phyloP scores from a whole-genome alignment of 768 basidiomycete genomes.

The Kwoniella botswanensis region DNA sequence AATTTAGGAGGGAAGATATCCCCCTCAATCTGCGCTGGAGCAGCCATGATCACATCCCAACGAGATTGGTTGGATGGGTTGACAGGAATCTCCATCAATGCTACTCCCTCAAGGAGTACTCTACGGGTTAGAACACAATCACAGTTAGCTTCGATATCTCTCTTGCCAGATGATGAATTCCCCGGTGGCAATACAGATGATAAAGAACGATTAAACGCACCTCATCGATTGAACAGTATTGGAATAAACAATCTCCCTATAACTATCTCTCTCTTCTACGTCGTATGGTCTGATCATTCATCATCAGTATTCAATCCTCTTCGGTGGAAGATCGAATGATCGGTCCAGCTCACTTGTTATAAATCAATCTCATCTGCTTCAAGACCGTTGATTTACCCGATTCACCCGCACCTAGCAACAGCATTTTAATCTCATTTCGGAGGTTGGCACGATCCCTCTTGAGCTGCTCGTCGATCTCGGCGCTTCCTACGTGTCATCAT shows the following conservation, averaged over 20 bases:
- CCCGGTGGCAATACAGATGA: neutral
- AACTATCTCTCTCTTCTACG: slow-evolving; percentile 83
- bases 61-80: slow-evolving; percentile 72
- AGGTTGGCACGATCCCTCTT: slow-evolving; percentile 52
- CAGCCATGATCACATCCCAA: slow-evolving; percentile 69
- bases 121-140: slow-evolving; percentile 12
- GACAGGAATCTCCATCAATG: slow-evolving; percentile 76
- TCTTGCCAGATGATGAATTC: neutral
- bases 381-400: slow-evolving; percentile 73
- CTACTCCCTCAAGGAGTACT: slow-evolving; percentile 93
- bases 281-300: slow-evolving; percentile 65
- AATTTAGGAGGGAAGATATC: slow-evolving; percentile 76
- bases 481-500: slow-evolving; percentile 44
- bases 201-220: slow-evolving; percentile 59
- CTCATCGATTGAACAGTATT: slow-evolving; percentile 96
- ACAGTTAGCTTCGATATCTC: slow-evolving; percentile 2
- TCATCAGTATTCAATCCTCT: neutral
- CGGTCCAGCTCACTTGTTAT: slow-evolving; percentile 52
- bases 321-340: neutral
- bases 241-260: slow-evolving; percentile 93
- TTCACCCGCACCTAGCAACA: slow-evolving; percentile 93
- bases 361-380: slow-evolving; percentile 59
- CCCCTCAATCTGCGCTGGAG: slow-evolving; percentile 78
- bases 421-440: slow-evolving; percentile 71
- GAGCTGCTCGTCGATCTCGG: slow-evolving; percentile 57